Percentiles rank a stretch among this genome's conserved stretches.
Conservation (phyloP, 1,284 basidiomycete species). For the Chalciporus sp. region DNA sequence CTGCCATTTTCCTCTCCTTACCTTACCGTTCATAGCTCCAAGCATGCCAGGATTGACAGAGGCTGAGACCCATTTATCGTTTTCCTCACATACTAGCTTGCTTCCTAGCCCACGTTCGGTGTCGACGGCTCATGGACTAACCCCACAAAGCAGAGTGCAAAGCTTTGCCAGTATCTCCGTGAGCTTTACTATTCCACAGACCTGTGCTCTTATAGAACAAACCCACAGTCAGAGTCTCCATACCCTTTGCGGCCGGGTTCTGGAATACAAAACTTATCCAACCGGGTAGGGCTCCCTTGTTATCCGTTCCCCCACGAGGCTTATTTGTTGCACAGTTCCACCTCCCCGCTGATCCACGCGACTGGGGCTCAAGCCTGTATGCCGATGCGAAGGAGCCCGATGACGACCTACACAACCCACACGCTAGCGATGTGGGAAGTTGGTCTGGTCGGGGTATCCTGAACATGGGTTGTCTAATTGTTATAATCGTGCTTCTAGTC, state of each 20-base stretch:
- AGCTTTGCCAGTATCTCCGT: conserved; percentile 35
- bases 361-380: conserved; percentile 54
- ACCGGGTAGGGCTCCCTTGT: conserved; percentile 19
- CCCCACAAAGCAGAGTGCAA: conserved; percentile 24
- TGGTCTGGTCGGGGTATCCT: conserved; percentile 50
- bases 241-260: conserved; percentile 27
- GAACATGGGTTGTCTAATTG: conserved; percentile 66
- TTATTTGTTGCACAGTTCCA: conserved; percentile 43
- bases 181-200: background rate
- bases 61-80: background rate
- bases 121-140: conserved; percentile 5
- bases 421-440: conserved; percentile 29
- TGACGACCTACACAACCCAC: conserved; percentile 60
- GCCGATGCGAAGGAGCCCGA: conserved; percentile 52
- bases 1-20: background rate
- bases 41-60: conserved; percentile 17
- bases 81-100: conserved; percentile 16
- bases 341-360: conserved; percentile 52
- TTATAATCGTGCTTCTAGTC: conserved; percentile 52
- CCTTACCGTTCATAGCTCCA: background rate
- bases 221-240: conserved; percentile 30
- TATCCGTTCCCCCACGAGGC: background rate
- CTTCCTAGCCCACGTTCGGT: conserved; percentile 8
- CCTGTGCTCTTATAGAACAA: background rate
- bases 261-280: conserved; percentile 18